phyloP scores from a whole-genome alignment of 2,329 filamentous ascomycete genomes.

The Phialophora tarda region DNA sequence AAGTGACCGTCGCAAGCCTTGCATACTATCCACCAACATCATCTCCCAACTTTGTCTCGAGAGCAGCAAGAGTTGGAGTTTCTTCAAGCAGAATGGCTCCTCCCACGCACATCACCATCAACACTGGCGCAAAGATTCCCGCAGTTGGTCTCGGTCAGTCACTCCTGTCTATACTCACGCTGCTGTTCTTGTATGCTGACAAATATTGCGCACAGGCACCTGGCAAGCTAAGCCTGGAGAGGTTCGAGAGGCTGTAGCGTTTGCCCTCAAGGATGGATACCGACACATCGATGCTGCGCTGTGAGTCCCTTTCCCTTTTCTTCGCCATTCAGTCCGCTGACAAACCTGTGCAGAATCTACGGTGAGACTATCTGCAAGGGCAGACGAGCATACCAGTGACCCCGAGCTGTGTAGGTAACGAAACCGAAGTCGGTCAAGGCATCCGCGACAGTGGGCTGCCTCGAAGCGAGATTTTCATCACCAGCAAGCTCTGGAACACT shows the following conservation, averaged over 20 bases:
- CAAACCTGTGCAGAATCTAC: slow-evolving; percentile 17
- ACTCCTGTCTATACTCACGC: no score
- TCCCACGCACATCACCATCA: no score
- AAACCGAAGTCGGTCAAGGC: slow-evolving; percentile 68
- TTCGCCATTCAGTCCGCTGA: slow-evolving; percentile 8
- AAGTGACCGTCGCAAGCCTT: no score
- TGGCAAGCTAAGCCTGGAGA: slow-evolving; percentile 70
- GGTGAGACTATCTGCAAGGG: slow-evolving; percentile 14
- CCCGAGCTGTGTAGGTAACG: no score
- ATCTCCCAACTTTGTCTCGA: no score
- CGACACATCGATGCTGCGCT: slow-evolving; percentile 70
- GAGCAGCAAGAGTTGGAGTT: no score
- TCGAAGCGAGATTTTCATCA: slow-evolving; percentile 70
- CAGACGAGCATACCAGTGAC: no score
- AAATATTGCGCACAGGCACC: slow-evolving; percentile 58
- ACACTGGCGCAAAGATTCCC: no score
- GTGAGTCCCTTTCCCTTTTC: slow-evolving; percentile 11
- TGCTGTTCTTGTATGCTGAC: no score
- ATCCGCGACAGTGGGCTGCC: slow-evolving; percentile 68
- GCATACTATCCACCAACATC: no score
- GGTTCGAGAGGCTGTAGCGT: slow-evolving; percentile 72
- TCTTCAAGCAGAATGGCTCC: no score
- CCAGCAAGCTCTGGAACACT: slow-evolving; percentile 77
- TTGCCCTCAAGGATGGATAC: slow-evolving; percentile 70
- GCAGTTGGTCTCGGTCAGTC: no score